Evolutionary conservation across 352 stramenopile species (phyloP).

Genomic region (Phytophthora pluvialis): DNA sequence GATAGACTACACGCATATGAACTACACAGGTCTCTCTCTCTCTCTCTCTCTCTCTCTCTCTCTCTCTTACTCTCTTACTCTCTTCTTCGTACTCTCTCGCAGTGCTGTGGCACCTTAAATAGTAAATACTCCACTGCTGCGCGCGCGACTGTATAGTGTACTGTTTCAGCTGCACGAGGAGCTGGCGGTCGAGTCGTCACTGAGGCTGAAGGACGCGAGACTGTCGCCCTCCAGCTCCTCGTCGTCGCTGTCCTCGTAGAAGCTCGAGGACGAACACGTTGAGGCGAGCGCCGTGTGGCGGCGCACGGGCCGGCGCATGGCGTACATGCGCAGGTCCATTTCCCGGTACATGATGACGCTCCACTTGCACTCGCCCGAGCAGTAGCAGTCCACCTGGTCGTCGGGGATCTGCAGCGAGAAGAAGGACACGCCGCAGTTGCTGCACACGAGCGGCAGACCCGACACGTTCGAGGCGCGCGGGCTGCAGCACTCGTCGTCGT

Average conservation of each 20-base stretch:
- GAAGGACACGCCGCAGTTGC: constrained; percentile 85
- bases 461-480: constrained; percentile 42
- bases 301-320: constrained; percentile 42
- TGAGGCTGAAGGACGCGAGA: constrained; percentile 26
- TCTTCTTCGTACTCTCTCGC: constrained; percentile 17
- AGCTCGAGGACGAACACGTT: constrained; percentile 38
- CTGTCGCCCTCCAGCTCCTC: constrained; percentile 18
- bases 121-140: constrained; percentile 47
- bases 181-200: constrained; percentile 33
- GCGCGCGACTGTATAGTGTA: neutral
- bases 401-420: constrained; percentile 74
- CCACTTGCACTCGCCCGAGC: constrained; percentile 90
- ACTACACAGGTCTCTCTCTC: constrained; percentile 9
- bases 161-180: constrained; percentile 28
- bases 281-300: constrained; percentile 16
- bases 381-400: constrained; percentile 81
- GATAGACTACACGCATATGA: constrained; percentile 30
- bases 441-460: constrained; percentile 77
- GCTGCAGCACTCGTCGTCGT: constrained; percentile 17
- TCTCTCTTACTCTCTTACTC: constrained; percentile 6
- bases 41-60: neutral
- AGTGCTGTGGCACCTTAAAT: constrained; percentile 50
- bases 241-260: constrained; percentile 25
- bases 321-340: constrained; percentile 75
- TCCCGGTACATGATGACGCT: constrained; percentile 88